Conservation (phyloP, 78 protist genomes). For the Tieghemostelium lacteum region DNA sequence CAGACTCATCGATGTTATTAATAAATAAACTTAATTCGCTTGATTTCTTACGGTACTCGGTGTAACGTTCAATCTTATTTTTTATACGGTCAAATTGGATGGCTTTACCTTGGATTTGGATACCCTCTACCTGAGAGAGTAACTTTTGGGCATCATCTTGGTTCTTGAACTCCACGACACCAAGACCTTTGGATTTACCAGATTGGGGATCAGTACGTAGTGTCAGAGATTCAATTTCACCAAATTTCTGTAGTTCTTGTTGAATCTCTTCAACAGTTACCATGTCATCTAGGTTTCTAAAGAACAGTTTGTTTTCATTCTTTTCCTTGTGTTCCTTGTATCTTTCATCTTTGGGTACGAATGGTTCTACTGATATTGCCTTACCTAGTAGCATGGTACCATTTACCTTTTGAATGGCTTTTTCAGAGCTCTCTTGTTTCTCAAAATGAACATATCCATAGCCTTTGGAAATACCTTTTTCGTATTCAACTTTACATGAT, state of each 20-base stretch:
- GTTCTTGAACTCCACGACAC: constrained; percentile 92
- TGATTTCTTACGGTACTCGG: constrained; percentile 19
- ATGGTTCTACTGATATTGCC: constrained; percentile 94
- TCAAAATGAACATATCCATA: constrained; percentile 98
- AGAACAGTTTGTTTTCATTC: constrained; percentile 93
- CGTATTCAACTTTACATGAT: constrained; percentile 88
- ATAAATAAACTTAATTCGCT: constrained; percentile 93
- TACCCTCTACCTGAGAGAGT: constrained; percentile 11
- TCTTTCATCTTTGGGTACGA: constrained; percentile 90
- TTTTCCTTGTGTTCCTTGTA: constrained; percentile 15
- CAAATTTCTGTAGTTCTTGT: constrained; percentile 85
- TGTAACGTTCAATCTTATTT: constrained; percentile 53
- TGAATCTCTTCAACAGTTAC: constrained; percentile 87
- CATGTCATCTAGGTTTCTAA: constrained; percentile 95
- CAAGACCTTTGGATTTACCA: constrained; percentile 92
- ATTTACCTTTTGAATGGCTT: constrained; percentile 93
- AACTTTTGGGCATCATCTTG: constrained; percentile 91
- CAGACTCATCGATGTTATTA: constrained; percentile 95
- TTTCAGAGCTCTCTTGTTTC: constrained; percentile 86
- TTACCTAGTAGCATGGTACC: constrained; percentile 87
- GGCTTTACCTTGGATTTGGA: constrained; percentile 21
- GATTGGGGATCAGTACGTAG: constrained; percentile 75
- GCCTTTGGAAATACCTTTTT: constrained; percentile 89
- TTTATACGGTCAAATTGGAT: constrained; percentile 53
- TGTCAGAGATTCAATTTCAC: constrained; percentile 89